Percentiles rank a stretch among this genome's conserved stretches.
Conservation (phyloP, 306 rosid species). For the Rubus idaeus region DNA sequence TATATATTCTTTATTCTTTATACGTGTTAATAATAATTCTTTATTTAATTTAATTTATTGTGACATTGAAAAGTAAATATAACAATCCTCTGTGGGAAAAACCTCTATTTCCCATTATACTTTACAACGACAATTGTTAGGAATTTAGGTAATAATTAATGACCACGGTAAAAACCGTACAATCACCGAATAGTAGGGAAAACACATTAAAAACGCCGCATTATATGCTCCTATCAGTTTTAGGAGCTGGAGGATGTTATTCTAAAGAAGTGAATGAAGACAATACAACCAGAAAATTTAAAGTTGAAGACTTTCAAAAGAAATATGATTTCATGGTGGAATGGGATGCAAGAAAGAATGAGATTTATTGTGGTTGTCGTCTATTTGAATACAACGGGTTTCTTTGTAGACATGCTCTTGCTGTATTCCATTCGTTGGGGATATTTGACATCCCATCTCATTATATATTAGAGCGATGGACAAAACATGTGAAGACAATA, state of each 20-base stretch:
- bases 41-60: no score
- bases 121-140: no score
- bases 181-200: no score
- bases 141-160: no score
- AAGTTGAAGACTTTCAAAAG: neutral
- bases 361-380: neutral
- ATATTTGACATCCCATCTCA: neutral
- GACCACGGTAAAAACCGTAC: no score
- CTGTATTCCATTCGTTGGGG: neutral
- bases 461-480: neutral
- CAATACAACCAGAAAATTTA: neutral
- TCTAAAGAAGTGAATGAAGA: neutral
- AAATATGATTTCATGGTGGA: neutral
- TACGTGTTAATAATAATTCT: no score
- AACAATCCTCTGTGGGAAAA: no score
- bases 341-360: neutral
- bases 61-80: no score
- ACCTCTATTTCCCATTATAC: no score
- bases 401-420: constrained; percentile 3
- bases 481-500: neutral
- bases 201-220: no score
- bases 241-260: neutral
- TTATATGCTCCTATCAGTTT: no score
- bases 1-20: no score
- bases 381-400: neutral